These are phyloP conservation scores for Scheffersomyces parashehatae DNA, from an alignment of 1,139 yeast genomes.

Conservation along the genomic window DNA sequence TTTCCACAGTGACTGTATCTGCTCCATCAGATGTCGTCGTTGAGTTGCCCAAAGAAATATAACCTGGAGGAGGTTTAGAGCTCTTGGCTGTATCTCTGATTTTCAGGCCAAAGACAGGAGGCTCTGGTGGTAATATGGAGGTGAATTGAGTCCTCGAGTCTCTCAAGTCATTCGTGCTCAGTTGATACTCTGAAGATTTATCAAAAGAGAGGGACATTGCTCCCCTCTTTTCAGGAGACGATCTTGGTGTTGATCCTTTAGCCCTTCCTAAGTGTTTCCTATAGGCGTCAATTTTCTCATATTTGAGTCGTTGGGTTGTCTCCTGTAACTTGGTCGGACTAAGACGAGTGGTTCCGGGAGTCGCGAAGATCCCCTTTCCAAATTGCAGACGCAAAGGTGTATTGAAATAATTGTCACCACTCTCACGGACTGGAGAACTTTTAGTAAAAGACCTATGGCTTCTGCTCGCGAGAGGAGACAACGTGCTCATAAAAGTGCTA, in stretches of 20 bases:
- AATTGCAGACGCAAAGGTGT: conserved; percentile 38
- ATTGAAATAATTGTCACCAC: conserved; percentile 24
- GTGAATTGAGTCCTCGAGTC: neutral
- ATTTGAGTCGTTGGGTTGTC: conserved; percentile 37
- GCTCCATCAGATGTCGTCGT: neutral
- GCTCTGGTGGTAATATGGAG: conserved; percentile 28
- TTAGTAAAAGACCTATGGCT: conserved; percentile 4
- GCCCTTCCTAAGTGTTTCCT: conserved; percentile 35
- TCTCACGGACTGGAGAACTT: conserved; percentile 4
- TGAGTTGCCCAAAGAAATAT: too few species aligned
- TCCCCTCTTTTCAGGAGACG: neutral
- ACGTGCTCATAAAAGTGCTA: conserved; percentile 25
- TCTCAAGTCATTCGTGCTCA: too few species aligned
- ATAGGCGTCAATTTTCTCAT: conserved; percentile 36
- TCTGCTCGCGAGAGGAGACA: conserved; percentile 39
- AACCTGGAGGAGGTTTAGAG: neutral
- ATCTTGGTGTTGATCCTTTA: conserved; percentile 14
- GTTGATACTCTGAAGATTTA: too few species aligned
- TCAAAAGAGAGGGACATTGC: neutral
- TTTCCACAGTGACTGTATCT: conserved; percentile 25
- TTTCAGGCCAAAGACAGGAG: conserved; percentile 18
- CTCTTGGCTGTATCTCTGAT: neutral
- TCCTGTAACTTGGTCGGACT: conserved; percentile 45
- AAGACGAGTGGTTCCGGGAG: conserved; percentile 24
- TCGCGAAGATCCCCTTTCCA: conserved; percentile 14